Evolutionary conservation across 2,329 filamentous ascomycete species (phyloP).

Genomic region (Zopfia rhizophila): DNA sequence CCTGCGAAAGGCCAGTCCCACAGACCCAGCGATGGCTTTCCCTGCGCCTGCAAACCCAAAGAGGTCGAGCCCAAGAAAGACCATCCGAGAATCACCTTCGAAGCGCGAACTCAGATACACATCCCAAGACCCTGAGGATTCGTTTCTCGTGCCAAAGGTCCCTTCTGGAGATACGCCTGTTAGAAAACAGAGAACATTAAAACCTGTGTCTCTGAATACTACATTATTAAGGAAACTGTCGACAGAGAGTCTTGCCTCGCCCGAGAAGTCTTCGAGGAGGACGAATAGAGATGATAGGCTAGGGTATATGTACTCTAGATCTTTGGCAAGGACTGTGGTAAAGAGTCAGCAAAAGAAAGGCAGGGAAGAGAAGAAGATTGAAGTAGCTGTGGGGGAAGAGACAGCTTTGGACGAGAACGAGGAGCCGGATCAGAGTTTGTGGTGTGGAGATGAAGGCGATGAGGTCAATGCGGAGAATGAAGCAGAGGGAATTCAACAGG

Average conservation of each 20-base stretch:
- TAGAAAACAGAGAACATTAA: conserved; percentile 45
- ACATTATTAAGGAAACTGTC: conserved; percentile 38
- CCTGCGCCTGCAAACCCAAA: conserved; percentile 29
- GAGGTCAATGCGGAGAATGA: not conserved
- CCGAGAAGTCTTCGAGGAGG: conserved; percentile 34
- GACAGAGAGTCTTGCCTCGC: conserved; percentile 40
- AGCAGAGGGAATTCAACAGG: not conserved
- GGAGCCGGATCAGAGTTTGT: conserved; percentile 38
- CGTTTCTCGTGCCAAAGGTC: conserved; percentile 35
- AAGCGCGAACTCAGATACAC: conserved; percentile 36
- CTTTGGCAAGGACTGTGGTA: conserved; percentile 38
- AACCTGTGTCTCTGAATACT: conserved; percentile 45
- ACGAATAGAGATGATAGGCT: conserved; percentile 20
- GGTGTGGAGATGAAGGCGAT: conserved; percentile 40
- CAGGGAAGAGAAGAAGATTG: conserved; percentile 20
- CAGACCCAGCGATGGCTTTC: conserved; percentile 32
- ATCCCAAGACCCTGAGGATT: conserved; percentile 35
- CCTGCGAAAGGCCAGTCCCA: conserved; percentile 43
- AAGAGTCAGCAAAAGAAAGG: conserved; percentile 26
- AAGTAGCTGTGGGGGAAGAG: too few species aligned
- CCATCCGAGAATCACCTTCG: conserved; percentile 30
- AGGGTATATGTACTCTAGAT: conserved; percentile 38
- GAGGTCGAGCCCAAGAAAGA: conserved; percentile 42
- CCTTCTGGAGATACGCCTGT: conserved; percentile 28
- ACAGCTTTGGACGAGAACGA: conserved; percentile 30